These are phyloP conservation scores for Kalaharituber pfeilii DNA, from an alignment of 2,329 filamentous ascomycete genomes.

Conservation along the genomic window DNA sequence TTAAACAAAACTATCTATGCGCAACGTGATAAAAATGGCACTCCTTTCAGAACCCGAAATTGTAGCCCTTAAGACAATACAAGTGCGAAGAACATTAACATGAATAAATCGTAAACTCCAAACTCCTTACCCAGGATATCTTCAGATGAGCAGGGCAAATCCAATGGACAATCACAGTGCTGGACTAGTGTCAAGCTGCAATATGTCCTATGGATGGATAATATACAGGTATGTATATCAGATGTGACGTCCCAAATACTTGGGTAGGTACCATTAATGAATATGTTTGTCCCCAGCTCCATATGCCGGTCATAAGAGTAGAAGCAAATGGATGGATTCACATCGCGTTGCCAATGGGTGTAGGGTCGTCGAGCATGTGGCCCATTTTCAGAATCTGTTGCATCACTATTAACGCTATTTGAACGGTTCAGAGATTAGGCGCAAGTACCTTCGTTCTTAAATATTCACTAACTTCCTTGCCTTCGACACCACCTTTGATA, in stretches of 20 bases:
- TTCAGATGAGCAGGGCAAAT: too few species aligned
- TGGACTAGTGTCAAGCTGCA: neutral
- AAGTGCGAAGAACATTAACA: too few species aligned
- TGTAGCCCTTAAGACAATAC: too few species aligned
- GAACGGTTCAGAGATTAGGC: constrained; percentile 1
- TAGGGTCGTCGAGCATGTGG: constrained; percentile 42
- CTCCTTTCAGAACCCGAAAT: too few species aligned
- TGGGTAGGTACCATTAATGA: too few species aligned
- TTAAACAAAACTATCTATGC: too few species aligned
- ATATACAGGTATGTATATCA: too few species aligned
- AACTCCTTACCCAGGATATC: neutral
- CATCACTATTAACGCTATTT: constrained; percentile 1
- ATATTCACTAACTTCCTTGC: constrained; percentile 83
- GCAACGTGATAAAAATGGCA: too few species aligned
- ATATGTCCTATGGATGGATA: too few species aligned
- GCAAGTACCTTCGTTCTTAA: constrained; percentile 71
- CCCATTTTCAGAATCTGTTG: constrained; percentile 71
- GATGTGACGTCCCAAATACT: too few species aligned
- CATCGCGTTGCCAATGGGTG: neutral
- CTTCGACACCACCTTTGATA: constrained; percentile 59
- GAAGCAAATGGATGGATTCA: neutral
- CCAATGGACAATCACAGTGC: neutral
- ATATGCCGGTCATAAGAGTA: neutral
- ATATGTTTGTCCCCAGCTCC: too few species aligned
- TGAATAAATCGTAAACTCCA: neutral